phyloP scores from a whole-genome alignment of 805 yeast genomes.

The Candida bentonensis region DNA sequence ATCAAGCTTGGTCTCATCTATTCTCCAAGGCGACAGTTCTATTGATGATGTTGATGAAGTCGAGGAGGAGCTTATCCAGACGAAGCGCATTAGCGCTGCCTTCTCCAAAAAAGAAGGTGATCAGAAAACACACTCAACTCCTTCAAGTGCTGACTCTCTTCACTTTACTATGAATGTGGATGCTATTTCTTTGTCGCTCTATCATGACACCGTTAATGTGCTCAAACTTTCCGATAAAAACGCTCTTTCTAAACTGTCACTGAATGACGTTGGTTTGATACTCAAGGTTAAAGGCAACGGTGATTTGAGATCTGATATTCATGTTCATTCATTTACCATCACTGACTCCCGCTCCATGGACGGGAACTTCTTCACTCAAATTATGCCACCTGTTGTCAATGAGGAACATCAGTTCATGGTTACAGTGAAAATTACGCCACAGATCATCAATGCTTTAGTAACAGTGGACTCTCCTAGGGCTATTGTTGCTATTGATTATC shows the following conservation, averaged over 20 bases:
- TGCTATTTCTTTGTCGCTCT: slow-evolving; percentile 38
- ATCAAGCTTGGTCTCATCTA: slow-evolving; percentile 38
- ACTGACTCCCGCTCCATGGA: slow-evolving; percentile 53
- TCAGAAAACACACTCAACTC: neutral
- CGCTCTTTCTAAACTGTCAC: slow-evolving; percentile 40
- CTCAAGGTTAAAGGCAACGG: slow-evolving; percentile 40
- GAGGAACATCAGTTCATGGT: slow-evolving; percentile 62
- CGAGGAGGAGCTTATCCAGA: slow-evolving; percentile 12
- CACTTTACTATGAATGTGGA: slow-evolving; percentile 48
- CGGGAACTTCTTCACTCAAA: slow-evolving; percentile 61
- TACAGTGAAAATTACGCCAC: slow-evolving; percentile 10
- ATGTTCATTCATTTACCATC: slow-evolving; percentile 59
- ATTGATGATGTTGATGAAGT: slow-evolving; percentile 39
- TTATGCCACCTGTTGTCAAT: slow-evolving; percentile 56
- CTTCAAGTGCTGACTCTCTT: slow-evolving; percentile 19
- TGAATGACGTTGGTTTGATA: slow-evolving; percentile 42
- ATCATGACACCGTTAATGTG: slow-evolving; percentile 14
- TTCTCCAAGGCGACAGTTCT: slow-evolving; percentile 34
- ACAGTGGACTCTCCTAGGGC: slow-evolving; percentile 70
- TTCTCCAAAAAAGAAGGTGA: neutral
- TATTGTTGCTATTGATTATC: slow-evolving; percentile 73
- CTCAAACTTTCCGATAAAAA: slow-evolving; percentile 2
- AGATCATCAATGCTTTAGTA: slow-evolving; percentile 34
- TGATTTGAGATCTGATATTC: slow-evolving; percentile 44
- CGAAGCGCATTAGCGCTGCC: slow-evolving; percentile 5